These are phyloP conservation scores for Erodium trifolium DNA, from an alignment of 441 rosid genomes.

Conservation along the genomic window DNA sequence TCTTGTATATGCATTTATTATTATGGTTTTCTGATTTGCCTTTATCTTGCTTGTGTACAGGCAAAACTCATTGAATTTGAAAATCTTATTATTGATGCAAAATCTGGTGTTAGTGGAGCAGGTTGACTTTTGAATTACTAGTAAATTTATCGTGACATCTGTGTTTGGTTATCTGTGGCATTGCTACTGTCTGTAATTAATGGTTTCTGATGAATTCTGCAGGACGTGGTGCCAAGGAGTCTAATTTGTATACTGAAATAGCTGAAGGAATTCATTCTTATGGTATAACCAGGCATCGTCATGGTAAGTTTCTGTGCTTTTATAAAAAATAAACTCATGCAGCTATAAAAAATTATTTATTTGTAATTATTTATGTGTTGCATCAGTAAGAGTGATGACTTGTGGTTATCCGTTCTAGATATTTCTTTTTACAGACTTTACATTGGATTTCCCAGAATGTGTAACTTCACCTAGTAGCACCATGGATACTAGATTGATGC, in stretches of 20 bases:
- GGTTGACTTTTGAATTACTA: conserved; percentile 34
- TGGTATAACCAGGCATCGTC: conserved; percentile 87
- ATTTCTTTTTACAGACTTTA: too few species aligned
- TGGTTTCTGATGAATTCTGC: conserved; percentile 33
- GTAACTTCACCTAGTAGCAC: too few species aligned
- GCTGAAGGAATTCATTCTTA: conserved; percentile 88
- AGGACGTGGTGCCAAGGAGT: conserved; percentile 95
- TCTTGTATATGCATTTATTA: neutral
- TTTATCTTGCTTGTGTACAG: conserved; percentile 33
- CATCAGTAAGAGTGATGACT: too few species aligned
- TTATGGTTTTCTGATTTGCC: conserved; percentile 15
- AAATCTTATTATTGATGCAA: conserved; percentile 73
- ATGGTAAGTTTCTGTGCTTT: conserved; percentile 44
- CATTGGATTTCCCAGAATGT: too few species aligned
- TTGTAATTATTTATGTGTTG: too few species aligned
- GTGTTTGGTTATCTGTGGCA: conserved; percentile 10
- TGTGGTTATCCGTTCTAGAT: too few species aligned
- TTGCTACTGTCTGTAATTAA: conserved; percentile 17
- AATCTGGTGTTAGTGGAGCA: conserved; percentile 98
- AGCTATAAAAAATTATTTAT: neutral
- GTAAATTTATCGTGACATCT: conserved; percentile 1
- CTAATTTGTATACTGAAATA: conserved; percentile 73
- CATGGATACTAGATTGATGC: too few species aligned
- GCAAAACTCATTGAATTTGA: conserved; percentile 55
- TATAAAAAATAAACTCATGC: conserved; percentile 24